Evolutionary conservation across 129 eudicot genomes (phyloP), one percentile per base, ranked within the genome.

Genomic region (Centaurea solstitialis): DNA sequence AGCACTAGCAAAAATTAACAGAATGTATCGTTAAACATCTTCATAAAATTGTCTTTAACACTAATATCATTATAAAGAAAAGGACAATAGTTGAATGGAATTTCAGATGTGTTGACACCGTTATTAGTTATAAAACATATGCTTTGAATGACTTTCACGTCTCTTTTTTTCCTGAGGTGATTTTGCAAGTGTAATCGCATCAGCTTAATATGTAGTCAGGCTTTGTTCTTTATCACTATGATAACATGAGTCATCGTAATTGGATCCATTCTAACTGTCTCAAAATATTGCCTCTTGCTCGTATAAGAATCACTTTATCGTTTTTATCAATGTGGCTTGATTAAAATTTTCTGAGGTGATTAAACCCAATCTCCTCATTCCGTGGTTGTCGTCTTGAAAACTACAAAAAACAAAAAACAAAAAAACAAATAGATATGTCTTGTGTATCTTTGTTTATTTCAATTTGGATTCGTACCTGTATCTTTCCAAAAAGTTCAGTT

Each of bases 101-200:
- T 39, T 39, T 39, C 43, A 8, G 9, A 39, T 39, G 43, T 39
- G 9, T 39, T 39, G 9, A 39, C 9, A 39, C 9, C 7, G 10
- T 39, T 4, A 39, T 8, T 39, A 39, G 43, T 39, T 6, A 39
- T 39, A 39, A 39, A 39, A 8, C 86, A 94, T 92, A 79, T 97
- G 97, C 77, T 89, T 92, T 67, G 98, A 92, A 33, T 97, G 93
- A 80, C 77, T 92, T 85, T 94, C 96, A 50, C 96, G 93, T 82
- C 91, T 94, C 87, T 83, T 90, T 83, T 80, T 86, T 77, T 92
- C 98, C 74, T 90, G 96, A 1, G 94, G 98, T 66, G 93, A 68
- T 79, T 92, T 87, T 2, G 92, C 88, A 74, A 92, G 91, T 78
- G 97, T 78, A 35, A 84, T 82, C 30, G 92, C 94, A 71, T 91